Evolutionary conservation across 1,139 yeast genomes (phyloP).

Genomic region (Taphrina confusa): DNA sequence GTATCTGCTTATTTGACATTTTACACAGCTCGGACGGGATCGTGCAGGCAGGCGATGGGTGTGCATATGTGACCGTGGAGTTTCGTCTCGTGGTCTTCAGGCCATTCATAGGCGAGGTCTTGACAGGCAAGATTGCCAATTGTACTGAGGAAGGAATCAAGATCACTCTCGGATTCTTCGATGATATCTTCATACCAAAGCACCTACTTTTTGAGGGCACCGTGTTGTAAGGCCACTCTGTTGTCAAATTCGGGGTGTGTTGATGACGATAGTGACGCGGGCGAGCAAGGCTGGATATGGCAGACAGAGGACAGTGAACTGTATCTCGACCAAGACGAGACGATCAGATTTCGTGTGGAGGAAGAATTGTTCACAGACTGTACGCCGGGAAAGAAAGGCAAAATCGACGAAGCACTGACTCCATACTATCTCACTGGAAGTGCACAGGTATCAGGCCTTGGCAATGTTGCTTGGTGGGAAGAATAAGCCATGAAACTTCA

Average conservation of each 20-base stretch:
- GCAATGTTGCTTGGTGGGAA: conserved; percentile 38
- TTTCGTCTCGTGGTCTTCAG: conserved; percentile 82
- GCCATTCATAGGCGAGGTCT: conserved; percentile 91
- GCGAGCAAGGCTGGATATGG: conserved; percentile 97
- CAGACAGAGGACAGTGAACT: conserved; percentile 63
- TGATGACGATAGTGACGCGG: conserved; percentile 41
- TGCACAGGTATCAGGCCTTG: conserved; percentile 37
- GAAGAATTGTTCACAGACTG: conserved; percentile 81
- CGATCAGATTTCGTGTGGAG: conserved; percentile 85
- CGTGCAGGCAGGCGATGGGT: conserved; percentile 95
- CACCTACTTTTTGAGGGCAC: conserved; percentile 77
- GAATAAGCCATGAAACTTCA: conserved; percentile 17
- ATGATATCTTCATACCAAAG: conserved; percentile 86
- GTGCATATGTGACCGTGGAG: conserved; percentile 48
- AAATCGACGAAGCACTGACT: not conserved
- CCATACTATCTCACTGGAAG: conserved; percentile 34
- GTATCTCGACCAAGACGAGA: conserved; percentile 85
- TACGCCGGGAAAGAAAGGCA: conserved; percentile 50
- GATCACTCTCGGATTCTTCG: conserved; percentile 79
- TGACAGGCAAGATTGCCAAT: conserved; percentile 90
- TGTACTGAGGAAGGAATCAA: conserved; percentile 79
- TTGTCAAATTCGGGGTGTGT: not conserved
- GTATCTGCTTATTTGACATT: conserved; percentile 80
- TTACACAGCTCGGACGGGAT: conserved; percentile 80
- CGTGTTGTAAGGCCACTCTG: conserved; percentile 48